Conservation (phyloP, 768 basidiomycete genomes). For the Psilocybe cubensis region DNA sequence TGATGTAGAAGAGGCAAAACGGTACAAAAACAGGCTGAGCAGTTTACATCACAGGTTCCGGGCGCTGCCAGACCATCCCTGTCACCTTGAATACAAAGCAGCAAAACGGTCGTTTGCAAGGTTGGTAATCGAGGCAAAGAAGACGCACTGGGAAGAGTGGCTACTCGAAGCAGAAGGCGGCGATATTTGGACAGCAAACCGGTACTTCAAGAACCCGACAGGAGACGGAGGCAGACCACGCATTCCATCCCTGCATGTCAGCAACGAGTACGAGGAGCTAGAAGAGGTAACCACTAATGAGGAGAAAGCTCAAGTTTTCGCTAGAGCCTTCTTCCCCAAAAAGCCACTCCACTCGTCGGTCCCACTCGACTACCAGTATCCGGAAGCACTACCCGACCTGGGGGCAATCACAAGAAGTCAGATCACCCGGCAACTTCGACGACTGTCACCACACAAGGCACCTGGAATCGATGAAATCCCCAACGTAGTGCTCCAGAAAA, state of each 20-base stretch:
- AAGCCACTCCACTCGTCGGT: neutral
- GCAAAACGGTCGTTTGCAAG: constrained; percentile 15
- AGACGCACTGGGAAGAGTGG: constrained; percentile 27
- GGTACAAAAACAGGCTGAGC: constrained; percentile 16
- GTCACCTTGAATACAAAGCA: constrained; percentile 17
- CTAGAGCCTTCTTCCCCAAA: constrained; percentile 15
- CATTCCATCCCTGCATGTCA: constrained; percentile 23
- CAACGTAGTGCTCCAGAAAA: constrained; percentile 24
- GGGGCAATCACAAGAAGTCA: constrained; percentile 3
- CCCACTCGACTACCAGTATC: constrained; percentile 3
- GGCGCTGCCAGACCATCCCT: constrained; percentile 19
- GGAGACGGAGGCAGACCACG: constrained; percentile 22
- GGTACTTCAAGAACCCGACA: constrained; percentile 16
- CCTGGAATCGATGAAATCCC: constrained; percentile 29
- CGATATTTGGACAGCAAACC: constrained; percentile 24
- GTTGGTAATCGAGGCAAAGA: constrained; percentile 22
- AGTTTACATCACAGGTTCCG: constrained; percentile 3
- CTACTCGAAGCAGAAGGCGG: constrained; percentile 14
- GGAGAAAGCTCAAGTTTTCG: constrained; percentile 8
- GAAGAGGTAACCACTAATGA: constrained; percentile 5
- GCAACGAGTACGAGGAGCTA: constrained; percentile 12
- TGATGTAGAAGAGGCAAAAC: constrained; percentile 24
- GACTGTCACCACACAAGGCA: constrained; percentile 17
- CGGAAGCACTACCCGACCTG: constrained; percentile 3
- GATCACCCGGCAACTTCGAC: neutral